Base-by-base conservation (phyloP, 2,329 filamentous ascomycete genomes). In the Ophiostoma tasmaniense region DNA sequence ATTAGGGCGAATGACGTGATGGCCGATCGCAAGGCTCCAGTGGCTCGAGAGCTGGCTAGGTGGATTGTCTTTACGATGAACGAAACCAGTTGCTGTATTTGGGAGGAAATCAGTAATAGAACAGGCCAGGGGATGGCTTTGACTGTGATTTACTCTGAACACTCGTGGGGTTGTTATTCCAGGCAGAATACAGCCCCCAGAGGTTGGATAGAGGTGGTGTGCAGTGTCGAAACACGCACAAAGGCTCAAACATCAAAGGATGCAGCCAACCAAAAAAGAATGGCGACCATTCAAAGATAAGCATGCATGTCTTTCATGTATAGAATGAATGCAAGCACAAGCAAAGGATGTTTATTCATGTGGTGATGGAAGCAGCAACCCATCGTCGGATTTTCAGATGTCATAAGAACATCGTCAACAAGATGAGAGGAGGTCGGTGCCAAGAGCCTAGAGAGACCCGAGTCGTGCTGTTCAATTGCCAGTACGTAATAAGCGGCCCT, bases 1-100 rank as follows among this genome's bases (percentile, higher is more conserved):
- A 62, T 62, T 62, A 62, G 59, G 59, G 59, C 59, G 59, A 35
- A 62, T 62, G 59, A 62, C 59, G 59, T 35, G 59, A 62, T 62
- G 59, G 59, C 59, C 59, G 28, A 62, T n/a, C 28, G 59, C 59
- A 62, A 62, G 59, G 59, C 59, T 62, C 59, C 59, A 62, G 59
- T 62, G 59, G 59, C 59, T 62, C 59, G 59, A 62, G 28, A 35
- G 28, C 59, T 14, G 20, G 14, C 59, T 20, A 17, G 59, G 59
- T 62, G 59, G 59, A 30, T 62, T 37, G 25, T 28, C 50, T 11
- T 22, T 25, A 55, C 50, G 13, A 25, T 25, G 50, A 13, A 55
- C 50, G 13, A 25, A 55, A 55, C 50, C 50, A 25, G 50, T 10
- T 25, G 50, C 50, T 52, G n/a, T 7, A 52, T 55, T 55, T 17